A percentile compares a stretch with the other conserved stretches of the same genome.
These are phyloP conservation scores for Leptosphaerulina australis DNA, from an alignment of 2,329 filamentous ascomycete genomes.

Conservation along the genomic window DNA sequence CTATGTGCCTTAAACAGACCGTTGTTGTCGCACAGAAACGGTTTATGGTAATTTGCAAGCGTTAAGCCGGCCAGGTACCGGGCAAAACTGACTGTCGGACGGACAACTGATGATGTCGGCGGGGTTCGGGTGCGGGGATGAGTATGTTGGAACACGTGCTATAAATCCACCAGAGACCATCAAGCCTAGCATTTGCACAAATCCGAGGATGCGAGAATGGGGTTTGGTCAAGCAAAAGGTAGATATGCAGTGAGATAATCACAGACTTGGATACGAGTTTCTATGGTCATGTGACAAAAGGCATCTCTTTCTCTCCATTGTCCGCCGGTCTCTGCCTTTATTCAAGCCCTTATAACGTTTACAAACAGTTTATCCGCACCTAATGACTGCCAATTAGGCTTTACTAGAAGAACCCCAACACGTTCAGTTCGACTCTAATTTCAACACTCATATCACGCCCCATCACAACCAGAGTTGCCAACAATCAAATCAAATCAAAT, in stretches of 20 bases:
- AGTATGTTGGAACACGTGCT: slow-evolving; percentile 1
- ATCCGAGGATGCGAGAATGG: too few species aligned
- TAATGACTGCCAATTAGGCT: slow-evolving; percentile 20
- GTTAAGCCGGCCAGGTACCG: slow-evolving; percentile 1
- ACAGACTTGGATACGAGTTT: too few species aligned
- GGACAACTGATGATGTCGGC: not conserved
- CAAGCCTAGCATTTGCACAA: slow-evolving; percentile 10
- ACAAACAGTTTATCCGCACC: too few species aligned
- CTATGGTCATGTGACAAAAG: too few species aligned
- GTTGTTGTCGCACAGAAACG: not conserved
- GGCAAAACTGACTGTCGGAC: not conserved
- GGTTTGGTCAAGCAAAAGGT: too few species aligned
- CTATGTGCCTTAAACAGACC: not conserved
- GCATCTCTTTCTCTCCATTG: too few species aligned
- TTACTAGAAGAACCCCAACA: slow-evolving; percentile 20
- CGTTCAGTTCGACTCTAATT: slow-evolving; percentile 1
- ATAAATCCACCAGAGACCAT: too few species aligned
- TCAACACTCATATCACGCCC: too few species aligned
- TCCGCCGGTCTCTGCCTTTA: too few species aligned
- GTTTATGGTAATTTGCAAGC: not conserved
- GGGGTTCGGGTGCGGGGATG: slow-evolving; percentile 9
- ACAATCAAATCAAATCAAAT: too few species aligned
- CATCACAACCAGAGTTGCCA: not conserved
- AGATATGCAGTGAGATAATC: too few species aligned
- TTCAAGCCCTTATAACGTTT: too few species aligned